Base-by-base conservation (phyloP, 2,329 filamentous ascomycete genomes). In the Colletotrichum neosansevieriae region DNA sequence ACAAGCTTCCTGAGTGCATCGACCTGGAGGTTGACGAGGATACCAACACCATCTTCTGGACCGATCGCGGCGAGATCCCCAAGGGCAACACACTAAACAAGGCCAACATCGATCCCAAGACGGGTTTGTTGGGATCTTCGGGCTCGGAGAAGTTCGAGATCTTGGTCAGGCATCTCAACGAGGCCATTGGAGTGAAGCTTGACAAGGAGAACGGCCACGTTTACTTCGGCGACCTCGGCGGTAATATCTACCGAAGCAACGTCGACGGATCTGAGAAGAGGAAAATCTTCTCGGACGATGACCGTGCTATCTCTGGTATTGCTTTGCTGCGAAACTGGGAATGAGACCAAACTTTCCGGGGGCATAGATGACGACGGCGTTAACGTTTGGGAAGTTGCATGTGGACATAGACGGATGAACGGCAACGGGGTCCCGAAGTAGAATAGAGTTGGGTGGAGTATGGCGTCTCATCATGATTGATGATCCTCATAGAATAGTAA, bases 31-130 rank as follows among this genome's bases (percentile, higher is more conserved):
- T 89, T 1, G 85, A 89, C 15, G 79, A 81, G 12, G 75, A 78
- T 0, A 73, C 74, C 3, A 73, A 80, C 32, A 77, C 74, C 1
- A 76, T 90, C 29, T 90, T 87, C 74, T 90, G 88, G 88, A 89
- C 88, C 0, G 88, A 90, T 70, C 79, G 88, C 0, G 88, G 88
- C 4, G 88, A 90, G 70, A 75, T 84, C 1, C 87, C 87, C 0
- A 73, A 76, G 9, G 88, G 88, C 0, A 88, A 87, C 72, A 82
- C 82, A 11, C 70, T 90, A 65, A 87, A 88, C 72, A 74, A 79
- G 6, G 77, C 69, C 4, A 54, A 58, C 42, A 34, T 65, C 40
- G 59, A 71, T 2, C 36, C 71, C 15, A 59, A 71, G 70, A 70
- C 73, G 11, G 61, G 66, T 3, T 3, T 59, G n/a, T 2, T 66